Evolutionary conservation across 1,284 basidiomycete species (phyloP).

Genomic region (Sporisorium graminicola): DNA sequence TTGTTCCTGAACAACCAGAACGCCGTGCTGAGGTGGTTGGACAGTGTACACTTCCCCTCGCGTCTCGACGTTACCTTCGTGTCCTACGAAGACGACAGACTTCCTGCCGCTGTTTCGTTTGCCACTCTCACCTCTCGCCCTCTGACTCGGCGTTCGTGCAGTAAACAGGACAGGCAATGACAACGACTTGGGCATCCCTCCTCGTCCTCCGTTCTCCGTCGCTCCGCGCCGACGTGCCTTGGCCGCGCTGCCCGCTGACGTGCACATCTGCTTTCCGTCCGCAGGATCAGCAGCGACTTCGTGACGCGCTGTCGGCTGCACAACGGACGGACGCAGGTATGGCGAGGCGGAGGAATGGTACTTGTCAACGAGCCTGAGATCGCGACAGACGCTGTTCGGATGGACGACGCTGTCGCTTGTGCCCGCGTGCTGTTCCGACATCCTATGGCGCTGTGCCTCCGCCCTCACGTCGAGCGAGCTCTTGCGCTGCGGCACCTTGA

Average conservation of each 20-base stretch:
- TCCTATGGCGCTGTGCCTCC: slow-evolving; percentile 1
- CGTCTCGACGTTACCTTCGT: background rate
- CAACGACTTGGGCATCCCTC: background rate
- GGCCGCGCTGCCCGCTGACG: slow-evolving; percentile 11
- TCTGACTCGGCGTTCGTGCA: slow-evolving; percentile 24
- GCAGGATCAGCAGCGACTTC: background rate
- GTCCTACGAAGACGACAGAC: slow-evolving; percentile 11
- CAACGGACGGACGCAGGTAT: background rate
- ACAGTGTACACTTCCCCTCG: background rate
- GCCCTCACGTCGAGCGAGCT: slow-evolving; percentile 32
- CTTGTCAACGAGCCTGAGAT: background rate
- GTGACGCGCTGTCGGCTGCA: background rate
- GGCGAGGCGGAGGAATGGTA: slow-evolving; percentile 24
- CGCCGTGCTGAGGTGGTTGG: slow-evolving; percentile 13
- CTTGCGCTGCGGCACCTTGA: slow-evolving; percentile 34
- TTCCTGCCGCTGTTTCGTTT: background rate
- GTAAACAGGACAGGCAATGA: slow-evolving; percentile 30
- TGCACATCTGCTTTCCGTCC: background rate
- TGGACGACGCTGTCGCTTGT: background rate
- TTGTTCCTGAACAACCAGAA: slow-evolving; percentile 15
- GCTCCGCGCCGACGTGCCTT: slow-evolving; percentile 7
- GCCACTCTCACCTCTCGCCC: slow-evolving; percentile 14
- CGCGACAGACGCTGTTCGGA: slow-evolving; percentile 23
- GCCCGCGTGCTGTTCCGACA: background rate
- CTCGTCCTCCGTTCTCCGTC: too few species aligned